Evolutionary conservation across 805 yeast genomes (phyloP), one percentile per base, ranked within the genome.

Genomic region (Cyberlindnera amylophila): DNA sequence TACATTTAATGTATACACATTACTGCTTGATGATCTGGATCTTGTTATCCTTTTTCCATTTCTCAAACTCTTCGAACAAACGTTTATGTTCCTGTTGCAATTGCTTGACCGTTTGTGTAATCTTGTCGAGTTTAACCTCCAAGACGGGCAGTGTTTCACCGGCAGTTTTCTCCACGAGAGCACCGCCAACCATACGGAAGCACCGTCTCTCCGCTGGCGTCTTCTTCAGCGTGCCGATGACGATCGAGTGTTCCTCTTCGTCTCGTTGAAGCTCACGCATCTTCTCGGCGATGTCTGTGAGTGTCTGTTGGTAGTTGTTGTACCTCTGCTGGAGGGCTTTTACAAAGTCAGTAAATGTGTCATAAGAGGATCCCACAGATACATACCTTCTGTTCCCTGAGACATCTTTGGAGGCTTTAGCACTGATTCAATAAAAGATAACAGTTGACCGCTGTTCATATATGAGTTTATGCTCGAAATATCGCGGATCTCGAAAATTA

Each of bases 141-240:
- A 88, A 64, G 10, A 81, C 70, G 11, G 81, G 82, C 4, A 74
- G 64, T 4, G 90, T 93, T 32, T 86, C 88, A n/a, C 73, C 81
- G 4, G 88, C 93, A 4, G 81, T 73, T 51, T 86, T 82, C 57
- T 89, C 95, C 14, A 90, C 85, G 26, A 91, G 71, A 4, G 90
- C 96, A 9, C 96, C 95, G 19, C 96, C 97, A 26, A 91, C 76
- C 96, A 93, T 88, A 55, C 95, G 79, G 66, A 80, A 89, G 57
- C 97, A 88, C 58, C 82, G 81, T 47, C 99, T 77, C 34, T 74
- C 79, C 2, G 53, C 48, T 18, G 81, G 79, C 9, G 79, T 67
- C 1, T 64, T 67, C 33, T 62, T 49, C 24, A 85, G 63, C 2
- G 91, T 81, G 16, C 71, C 74, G 12, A 82, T 54, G 1, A 85